These are phyloP conservation scores for Yamadazyma diddensiae DNA, from an alignment of 1,139 yeast genomes.

Conservation along the genomic window DNA sequence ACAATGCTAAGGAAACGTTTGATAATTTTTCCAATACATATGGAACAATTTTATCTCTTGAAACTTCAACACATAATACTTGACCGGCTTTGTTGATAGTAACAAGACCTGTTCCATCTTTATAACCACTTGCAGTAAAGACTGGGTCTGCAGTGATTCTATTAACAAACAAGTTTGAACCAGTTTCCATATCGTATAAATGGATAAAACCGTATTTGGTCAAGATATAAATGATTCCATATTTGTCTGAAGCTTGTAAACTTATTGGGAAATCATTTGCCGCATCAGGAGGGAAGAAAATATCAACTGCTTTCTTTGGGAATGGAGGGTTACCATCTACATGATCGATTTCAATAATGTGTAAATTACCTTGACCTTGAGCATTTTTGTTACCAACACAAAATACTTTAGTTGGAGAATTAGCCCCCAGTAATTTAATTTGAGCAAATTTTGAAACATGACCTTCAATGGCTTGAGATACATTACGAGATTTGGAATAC, in stretches of 20 bases:
- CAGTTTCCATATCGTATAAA: slow-evolving; percentile 89
- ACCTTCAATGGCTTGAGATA: slow-evolving; percentile 97
- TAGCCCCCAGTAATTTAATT: slow-evolving; percentile 69
- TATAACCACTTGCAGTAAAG: slow-evolving; percentile 81
- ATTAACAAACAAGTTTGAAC: slow-evolving; percentile 90
- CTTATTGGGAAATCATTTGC: slow-evolving; percentile 95
- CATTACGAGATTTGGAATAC: slow-evolving; percentile 81
- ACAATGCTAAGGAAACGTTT: slow-evolving; percentile 81
- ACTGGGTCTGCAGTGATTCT: slow-evolving; percentile 96
- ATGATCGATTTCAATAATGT: slow-evolving; percentile 95
- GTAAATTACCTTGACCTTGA: slow-evolving; percentile 82
- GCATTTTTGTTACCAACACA: slow-evolving; percentile 87
- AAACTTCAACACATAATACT: slow-evolving; percentile 87
- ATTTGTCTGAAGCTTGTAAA: slow-evolving; percentile 79
- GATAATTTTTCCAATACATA: slow-evolving; percentile 84
- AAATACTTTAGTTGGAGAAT: slow-evolving; percentile 79
- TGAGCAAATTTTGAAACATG: slow-evolving; percentile 91
- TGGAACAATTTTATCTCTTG: slow-evolving; percentile 83
- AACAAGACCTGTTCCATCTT: slow-evolving; percentile 76
- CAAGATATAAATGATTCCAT: slow-evolving; percentile 82
- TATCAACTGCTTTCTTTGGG: slow-evolving; percentile 86
- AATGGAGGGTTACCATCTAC: slow-evolving; percentile 82
- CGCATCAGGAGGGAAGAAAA: slow-evolving; percentile 96
- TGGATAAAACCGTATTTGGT: slow-evolving; percentile 98
- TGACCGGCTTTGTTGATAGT: slow-evolving; percentile 96